phyloP scores from a whole-genome alignment of 1,284 basidiomycete species.

The Tilletiopsis washingtonensis region DNA sequence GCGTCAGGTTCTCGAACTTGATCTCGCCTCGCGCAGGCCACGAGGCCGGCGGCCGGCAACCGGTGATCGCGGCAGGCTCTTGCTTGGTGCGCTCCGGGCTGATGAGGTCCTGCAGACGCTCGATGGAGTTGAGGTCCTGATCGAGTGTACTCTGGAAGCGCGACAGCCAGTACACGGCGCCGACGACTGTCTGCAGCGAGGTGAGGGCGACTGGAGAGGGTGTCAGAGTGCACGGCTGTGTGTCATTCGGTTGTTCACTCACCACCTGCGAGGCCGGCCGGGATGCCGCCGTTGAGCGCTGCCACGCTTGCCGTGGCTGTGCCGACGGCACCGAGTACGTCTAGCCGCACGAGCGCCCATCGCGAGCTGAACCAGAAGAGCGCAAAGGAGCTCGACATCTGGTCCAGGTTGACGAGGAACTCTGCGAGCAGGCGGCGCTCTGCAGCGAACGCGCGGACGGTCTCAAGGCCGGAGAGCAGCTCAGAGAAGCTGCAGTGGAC shows the following conservation, averaged over 20 bases:
- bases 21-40: constrained; percentile 56
- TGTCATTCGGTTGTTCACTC: not conserved
- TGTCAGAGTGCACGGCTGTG: not conserved
- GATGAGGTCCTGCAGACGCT: constrained; percentile 55
- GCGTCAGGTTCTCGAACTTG: constrained; percentile 62
- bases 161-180: not conserved
- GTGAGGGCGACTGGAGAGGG: too few relatives aligned
- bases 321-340: constrained; percentile 1
- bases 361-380: constrained; percentile 1
- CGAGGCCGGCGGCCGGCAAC: constrained; percentile 20
- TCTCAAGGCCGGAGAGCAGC: constrained; percentile 49
- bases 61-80: constrained; percentile 10
- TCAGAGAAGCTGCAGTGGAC: constrained; percentile 45
- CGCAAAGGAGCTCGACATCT: not conserved
- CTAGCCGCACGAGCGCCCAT: constrained; percentile 2
- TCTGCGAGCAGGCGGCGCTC: not conserved
- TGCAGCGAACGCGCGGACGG: constrained; percentile 53
- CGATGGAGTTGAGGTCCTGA: constrained; percentile 60
- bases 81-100: constrained; percentile 34
- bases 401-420: not conserved
- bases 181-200: too few relatives aligned
- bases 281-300: constrained; percentile 13
- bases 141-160: constrained; percentile 17
- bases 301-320: not conserved
- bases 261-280: constrained; percentile 8